phyloP scores from a whole-genome alignment of 257 asterid genomes.

The Solanum dulcamara region DNA sequence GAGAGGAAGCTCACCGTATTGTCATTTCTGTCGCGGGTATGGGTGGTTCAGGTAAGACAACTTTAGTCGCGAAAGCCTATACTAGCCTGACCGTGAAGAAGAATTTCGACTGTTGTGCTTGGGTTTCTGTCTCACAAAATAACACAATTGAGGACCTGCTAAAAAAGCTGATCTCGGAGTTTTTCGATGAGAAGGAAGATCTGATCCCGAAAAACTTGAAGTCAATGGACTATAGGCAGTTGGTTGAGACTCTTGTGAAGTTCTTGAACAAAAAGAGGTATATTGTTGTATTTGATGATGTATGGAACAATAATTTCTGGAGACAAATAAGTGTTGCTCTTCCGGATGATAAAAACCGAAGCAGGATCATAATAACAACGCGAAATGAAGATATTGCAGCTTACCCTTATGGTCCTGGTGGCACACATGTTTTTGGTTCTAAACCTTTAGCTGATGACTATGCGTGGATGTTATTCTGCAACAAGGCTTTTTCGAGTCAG shows the following conservation, averaged over 20 bases:
- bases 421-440: neutral
- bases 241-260: slow-evolving; percentile 15
- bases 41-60: slow-evolving; percentile 19
- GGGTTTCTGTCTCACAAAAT: slow-evolving; percentile 16
- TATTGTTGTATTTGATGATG: slow-evolving; percentile 36
- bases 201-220: slow-evolving; percentile 4
- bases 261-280: slow-evolving; percentile 16
- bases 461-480: slow-evolving; percentile 42
- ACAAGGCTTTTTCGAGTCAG: slow-evolving; percentile 25
- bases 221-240: slow-evolving; percentile 17
- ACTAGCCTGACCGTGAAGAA: neutral
- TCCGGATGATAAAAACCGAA: slow-evolving; percentile 21
- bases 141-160: slow-evolving; percentile 13
- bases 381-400: slow-evolving; percentile 18
- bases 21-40: neutral
- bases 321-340: slow-evolving; percentile 18
- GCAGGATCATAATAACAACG: slow-evolving; percentile 41
- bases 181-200: slow-evolving; percentile 2
- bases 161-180: slow-evolving; percentile 7
- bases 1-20: neutral
- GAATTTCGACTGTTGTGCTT: slow-evolving; percentile 16
- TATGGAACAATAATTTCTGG: slow-evolving; percentile 24
- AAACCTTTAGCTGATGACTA: slow-evolving; percentile 14
- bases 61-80: slow-evolving; percentile 10
- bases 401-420: slow-evolving; percentile 10